Base-by-base conservation (phyloP, 192 early-diverging fungal genomes). In the Oehlia diaphana region DNA sequence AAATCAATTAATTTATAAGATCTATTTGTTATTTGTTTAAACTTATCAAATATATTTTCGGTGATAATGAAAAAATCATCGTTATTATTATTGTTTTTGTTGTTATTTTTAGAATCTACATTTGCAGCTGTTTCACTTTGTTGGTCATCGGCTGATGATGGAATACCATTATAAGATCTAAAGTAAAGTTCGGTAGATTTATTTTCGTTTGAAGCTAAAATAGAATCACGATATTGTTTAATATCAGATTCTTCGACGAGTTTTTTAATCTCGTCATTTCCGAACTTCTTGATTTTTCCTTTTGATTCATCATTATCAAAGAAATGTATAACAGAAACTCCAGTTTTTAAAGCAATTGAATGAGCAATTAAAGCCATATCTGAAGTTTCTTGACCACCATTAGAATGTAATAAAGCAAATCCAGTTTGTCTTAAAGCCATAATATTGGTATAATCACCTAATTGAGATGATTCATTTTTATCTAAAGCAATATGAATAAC, bases 321-420 rank as follows among this genome's bases (percentile, higher is more conserved):
- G 82, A 89, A 92, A 78, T 95, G 92, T 75, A 95, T 84, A 66
- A 93, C 83, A 42, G 92, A 92, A 9, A 84, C 81, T 9, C 81
- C 79, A 42, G 91, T 85, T 66, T 87, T 86, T 50, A 87, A 82
- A 19, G 96, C 85, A 5, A 92, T 88, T 33, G 94, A 86, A 66
- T 97, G 91, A 7, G 96, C 92, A 12, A 94, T 89, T 35, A 96
- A 50, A 8, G 95, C 93, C 80, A 94, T 85, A 86, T 97, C 96
- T 53, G 94, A 88, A 6, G 94, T 90, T 75, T 95, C 91, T 85
- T 97, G 95, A 44, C 90, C 88, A 72, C 89, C 89, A 42, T 85
- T 82, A 44, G 96, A 96, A 68, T 90, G 89, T 71, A 98, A 80
- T 65, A 97, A 71, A 9, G 91, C 93, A 65, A 93, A 93, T 14